Percentiles rank a stretch among this genome's conserved stretches.
These are phyloP conservation scores for Cudoniella acicularis DNA, from an alignment of 495 filamentous ascomycete species.

Conservation along the genomic window DNA sequence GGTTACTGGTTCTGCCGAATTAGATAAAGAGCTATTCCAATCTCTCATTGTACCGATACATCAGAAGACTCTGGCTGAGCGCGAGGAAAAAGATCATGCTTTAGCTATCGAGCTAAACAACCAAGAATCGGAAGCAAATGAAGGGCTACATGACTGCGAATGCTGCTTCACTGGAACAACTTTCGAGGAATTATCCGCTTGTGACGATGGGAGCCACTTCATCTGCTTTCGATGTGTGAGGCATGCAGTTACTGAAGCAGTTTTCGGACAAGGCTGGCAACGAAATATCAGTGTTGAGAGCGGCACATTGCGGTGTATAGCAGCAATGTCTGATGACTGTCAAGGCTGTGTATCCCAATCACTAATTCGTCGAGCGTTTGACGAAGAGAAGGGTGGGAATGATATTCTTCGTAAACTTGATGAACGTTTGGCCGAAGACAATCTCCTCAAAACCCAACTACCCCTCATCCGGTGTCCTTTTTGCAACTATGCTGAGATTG, in stretches of 20 bases:
- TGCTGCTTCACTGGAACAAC: slow-evolving; percentile 79
- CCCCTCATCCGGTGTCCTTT: slow-evolving; percentile 85
- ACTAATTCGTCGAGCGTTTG: slow-evolving; percentile 67
- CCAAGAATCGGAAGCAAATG: slow-evolving; percentile 65
- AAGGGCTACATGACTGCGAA: slow-evolving; percentile 79
- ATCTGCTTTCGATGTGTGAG: slow-evolving; percentile 84
- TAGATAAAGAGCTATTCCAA: slow-evolving; percentile 74
- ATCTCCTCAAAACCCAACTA: slow-evolving; percentile 63
- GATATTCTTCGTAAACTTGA: slow-evolving; percentile 71
- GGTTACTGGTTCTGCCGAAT: slow-evolving; percentile 68
- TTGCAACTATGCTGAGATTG: slow-evolving; percentile 84
- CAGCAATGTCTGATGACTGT: slow-evolving; percentile 66
- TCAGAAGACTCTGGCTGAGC: slow-evolving; percentile 47
- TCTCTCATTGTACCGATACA: slow-evolving; percentile 63
- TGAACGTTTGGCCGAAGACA: slow-evolving; percentile 68
- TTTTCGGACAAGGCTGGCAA: slow-evolving; percentile 91
- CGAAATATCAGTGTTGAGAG: slow-evolving; percentile 68
- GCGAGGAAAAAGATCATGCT: slow-evolving; percentile 56
- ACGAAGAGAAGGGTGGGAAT: slow-evolving; percentile 59
- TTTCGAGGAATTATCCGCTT: slow-evolving; percentile 80
- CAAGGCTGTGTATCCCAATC: slow-evolving; percentile 64
- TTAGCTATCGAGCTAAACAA: slow-evolving; percentile 69
- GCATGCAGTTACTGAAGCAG: slow-evolving; percentile 71
- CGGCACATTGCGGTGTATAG: slow-evolving; percentile 75
- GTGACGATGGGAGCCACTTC: slow-evolving; percentile 66